These are phyloP conservation scores for Erythrobasidium hasegawianum DNA, from an alignment of 1,284 basidiomycete genomes.

Conservation along the genomic window DNA sequence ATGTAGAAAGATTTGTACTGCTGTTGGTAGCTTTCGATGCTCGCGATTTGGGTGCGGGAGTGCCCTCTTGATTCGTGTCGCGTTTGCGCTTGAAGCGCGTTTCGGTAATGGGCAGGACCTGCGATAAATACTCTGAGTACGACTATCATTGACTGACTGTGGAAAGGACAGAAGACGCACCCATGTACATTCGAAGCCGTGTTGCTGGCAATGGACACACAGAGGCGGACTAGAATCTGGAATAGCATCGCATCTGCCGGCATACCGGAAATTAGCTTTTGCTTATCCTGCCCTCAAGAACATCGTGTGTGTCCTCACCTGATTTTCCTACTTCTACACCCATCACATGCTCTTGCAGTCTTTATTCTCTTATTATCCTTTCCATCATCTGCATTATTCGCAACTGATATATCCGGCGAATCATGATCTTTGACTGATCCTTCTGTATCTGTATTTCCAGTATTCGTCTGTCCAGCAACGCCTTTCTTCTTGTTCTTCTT, in stretches of 20 bases:
- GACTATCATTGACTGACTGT: background rate
- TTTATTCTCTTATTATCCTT: conserved; percentile 67
- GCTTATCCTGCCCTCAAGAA: background rate
- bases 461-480: conserved; percentile 1
- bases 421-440: background rate
- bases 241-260: conserved; percentile 68
- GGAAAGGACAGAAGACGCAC: conserved; percentile 28
- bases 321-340: conserved; percentile 89
- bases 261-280: background rate
- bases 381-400: conserved; percentile 5
- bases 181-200: conserved; percentile 83
- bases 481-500: conserved; percentile 13
- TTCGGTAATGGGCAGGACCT: conserved; percentile 92
- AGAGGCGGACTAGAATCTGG: conserved; percentile 66
- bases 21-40: conserved; percentile 18
- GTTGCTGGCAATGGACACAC: conserved; percentile 84
- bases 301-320: conserved; percentile 52
- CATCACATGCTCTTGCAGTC: conserved; percentile 84
- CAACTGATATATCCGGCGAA: background rate
- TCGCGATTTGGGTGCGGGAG: conserved; percentile 33
- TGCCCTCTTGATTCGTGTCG: conserved; percentile 60
- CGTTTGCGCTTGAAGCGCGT: conserved; percentile 97
- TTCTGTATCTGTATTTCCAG: background rate
- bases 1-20: conserved; percentile 12
- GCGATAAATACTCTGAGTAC: background rate